These are phyloP conservation scores for Pelargonium australe DNA, from an alignment of 441 rosid genomes.

Conservation along the genomic window DNA sequence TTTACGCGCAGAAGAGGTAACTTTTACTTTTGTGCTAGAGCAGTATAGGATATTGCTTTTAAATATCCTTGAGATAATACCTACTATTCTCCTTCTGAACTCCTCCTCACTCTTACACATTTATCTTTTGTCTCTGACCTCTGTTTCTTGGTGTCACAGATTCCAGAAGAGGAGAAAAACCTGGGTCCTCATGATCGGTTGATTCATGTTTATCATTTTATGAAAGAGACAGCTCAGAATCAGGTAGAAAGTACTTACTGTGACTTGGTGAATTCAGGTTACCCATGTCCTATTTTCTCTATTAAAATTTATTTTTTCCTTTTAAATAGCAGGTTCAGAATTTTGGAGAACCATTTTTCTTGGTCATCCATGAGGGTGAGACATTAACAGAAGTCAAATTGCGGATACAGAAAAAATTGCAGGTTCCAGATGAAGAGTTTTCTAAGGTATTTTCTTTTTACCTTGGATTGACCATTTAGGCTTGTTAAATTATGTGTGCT, in stretches of 20 bases:
- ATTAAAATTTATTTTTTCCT: conserved; percentile 6
- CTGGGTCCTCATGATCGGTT: conserved; percentile 65
- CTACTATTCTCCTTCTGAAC: neutral
- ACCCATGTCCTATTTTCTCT: neutral
- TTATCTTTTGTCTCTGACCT: conserved; percentile 6
- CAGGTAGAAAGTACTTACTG: conserved; percentile 33
- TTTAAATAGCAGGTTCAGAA: conserved; percentile 44
- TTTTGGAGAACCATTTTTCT: conserved; percentile 71
- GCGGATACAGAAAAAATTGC: conserved; percentile 59
- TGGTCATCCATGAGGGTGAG: conserved; percentile 59
- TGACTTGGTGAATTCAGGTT: neutral
- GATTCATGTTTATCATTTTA: conserved; percentile 63
- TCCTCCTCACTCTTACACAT: neutral
- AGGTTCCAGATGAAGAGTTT: conserved; percentile 63
- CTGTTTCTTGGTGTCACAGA: conserved; percentile 31
- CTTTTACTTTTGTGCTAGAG: conserved; percentile 6
- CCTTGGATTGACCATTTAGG: neutral
- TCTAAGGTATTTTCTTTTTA: conserved; percentile 37
- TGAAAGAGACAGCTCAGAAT: conserved; percentile 57
- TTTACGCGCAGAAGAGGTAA: conserved; percentile 72
- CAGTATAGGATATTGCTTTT: neutral
- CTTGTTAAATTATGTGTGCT: neutral
- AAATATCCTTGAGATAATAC: neutral
- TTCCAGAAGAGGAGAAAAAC: conserved; percentile 72
- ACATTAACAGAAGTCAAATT: conserved; percentile 50